A percentile compares a stretch with the other conserved stretches of the same genome.
phyloP scores from a whole-genome alignment of 73 alveolate species.

The Halteria grandinella region DNA sequence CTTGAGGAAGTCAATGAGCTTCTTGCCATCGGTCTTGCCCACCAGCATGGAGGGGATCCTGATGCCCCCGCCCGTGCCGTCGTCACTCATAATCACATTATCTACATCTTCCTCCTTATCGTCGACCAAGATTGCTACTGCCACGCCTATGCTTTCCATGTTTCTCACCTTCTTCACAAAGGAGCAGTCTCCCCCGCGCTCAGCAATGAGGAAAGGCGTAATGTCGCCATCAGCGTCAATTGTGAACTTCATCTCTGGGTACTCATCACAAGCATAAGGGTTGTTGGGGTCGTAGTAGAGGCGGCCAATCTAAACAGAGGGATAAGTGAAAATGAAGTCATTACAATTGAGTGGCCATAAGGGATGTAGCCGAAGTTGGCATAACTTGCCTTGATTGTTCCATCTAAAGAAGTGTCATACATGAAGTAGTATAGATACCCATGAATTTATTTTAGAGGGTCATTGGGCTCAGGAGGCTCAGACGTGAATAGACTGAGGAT shows the following conservation, averaged over 20 bases:
- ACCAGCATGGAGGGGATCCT: constrained; percentile 86
- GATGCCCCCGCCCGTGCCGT: constrained; percentile 93
- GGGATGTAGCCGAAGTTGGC: constrained; percentile 69
- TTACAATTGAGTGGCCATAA: constrained; percentile 56
- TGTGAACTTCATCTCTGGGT: neutral
- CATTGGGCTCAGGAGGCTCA: constrained; percentile 23
- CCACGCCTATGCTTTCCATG: constrained; percentile 82
- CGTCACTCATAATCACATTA: constrained; percentile 86
- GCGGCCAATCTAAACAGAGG: constrained; percentile 45
- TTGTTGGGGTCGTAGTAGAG: constrained; percentile 26
- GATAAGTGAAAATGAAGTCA: neutral
- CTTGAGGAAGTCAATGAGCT: constrained; percentile 56
- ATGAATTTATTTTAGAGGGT: constrained; percentile 13
- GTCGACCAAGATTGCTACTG: constrained; percentile 81
- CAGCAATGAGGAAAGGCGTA: constrained; percentile 73
- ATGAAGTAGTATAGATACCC: neutral
- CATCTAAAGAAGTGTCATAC: constrained; percentile 1
- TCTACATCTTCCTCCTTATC: constrained; percentile 62
- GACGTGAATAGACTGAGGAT: too few species aligned
- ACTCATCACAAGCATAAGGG: constrained; percentile 50
- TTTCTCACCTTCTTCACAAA: constrained; percentile 86
- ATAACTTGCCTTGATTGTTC: constrained; percentile 45
- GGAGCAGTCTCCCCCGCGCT: constrained; percentile 90
- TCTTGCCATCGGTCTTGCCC: constrained; percentile 75
- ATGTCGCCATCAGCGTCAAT: constrained; percentile 51